Conservation (phyloP, 371 early-diverging fungal genomes). For the Apophysomyces elegans region DNA sequence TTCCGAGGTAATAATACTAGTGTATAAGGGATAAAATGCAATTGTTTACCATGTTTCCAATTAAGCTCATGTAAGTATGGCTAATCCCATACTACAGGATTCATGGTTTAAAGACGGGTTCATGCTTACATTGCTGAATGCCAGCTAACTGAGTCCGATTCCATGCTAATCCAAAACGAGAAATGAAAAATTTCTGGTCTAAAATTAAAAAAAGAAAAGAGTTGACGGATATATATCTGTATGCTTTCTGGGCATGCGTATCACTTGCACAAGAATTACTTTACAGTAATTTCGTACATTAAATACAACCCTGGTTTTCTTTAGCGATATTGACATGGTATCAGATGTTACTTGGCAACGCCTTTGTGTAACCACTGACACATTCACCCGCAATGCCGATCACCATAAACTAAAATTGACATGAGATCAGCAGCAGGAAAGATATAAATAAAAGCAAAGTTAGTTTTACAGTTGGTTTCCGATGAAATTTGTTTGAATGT, state of each 20-base stretch:
- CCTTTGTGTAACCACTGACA: neutral
- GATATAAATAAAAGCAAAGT: too few species aligned
- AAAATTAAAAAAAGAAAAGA: too few species aligned
- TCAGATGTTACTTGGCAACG: neutral
- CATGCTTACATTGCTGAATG: neutral
- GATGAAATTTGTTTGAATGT: too few species aligned
- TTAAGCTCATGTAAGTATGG: too few species aligned
- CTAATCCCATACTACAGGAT: too few species aligned
- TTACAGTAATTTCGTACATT: neutral
- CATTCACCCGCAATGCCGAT: neutral
- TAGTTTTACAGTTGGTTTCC: neutral
- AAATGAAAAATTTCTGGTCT: constrained; percentile 1
- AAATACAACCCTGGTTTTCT: neutral
- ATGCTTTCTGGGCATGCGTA: neutral
- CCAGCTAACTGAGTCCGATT: neutral
- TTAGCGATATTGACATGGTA: neutral
- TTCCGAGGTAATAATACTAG: too few species aligned
- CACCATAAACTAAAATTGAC: neutral
- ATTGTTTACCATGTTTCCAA: too few species aligned
- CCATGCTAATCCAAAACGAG: neutral
- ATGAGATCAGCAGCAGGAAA: too few species aligned
- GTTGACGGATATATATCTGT: too few species aligned
- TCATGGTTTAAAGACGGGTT: neutral
- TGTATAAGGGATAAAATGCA: too few species aligned
- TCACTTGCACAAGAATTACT: neutral